phyloP scores from a whole-genome alignment of 2,329 filamentous ascomycete species.

The Apiospora saccharicola region DNA sequence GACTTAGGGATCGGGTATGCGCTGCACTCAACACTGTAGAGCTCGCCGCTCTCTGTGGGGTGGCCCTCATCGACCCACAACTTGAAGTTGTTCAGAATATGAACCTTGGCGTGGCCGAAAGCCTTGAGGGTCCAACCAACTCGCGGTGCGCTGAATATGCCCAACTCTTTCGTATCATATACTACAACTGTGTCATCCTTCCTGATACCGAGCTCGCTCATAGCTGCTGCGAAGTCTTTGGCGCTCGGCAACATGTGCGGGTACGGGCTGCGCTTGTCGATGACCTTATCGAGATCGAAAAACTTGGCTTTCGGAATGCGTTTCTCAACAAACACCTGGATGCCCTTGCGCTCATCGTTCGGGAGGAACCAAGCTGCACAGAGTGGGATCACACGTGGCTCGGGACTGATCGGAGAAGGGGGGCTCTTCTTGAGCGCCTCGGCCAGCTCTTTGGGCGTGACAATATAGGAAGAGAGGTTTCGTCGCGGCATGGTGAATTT shows the following conservation, averaged over 20 bases:
- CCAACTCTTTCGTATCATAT: slow-evolving; percentile 89
- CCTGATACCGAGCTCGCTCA: slow-evolving; percentile 87
- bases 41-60: slow-evolving; percentile 81
- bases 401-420: slow-evolving; percentile 78
- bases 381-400: slow-evolving; percentile 84
- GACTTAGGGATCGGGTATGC: slow-evolving; percentile 70
- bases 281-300: slow-evolving; percentile 93
- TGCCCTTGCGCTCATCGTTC: slow-evolving; percentile 84
- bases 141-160: slow-evolving; percentile 92
- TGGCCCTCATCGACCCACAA: slow-evolving; percentile 87
- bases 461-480: slow-evolving; percentile 80
- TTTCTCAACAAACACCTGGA: slow-evolving; percentile 79
- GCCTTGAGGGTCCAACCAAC: slow-evolving; percentile 92
- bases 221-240: slow-evolving; percentile 82
- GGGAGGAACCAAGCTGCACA: slow-evolving; percentile 97
- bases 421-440: slow-evolving; percentile 85
- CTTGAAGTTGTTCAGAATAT: slow-evolving; percentile 94
- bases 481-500: slow-evolving; percentile 48
- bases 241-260: slow-evolving; percentile 94
- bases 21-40: slow-evolving; percentile 71
- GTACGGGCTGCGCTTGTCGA: slow-evolving; percentile 87
- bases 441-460: slow-evolving; percentile 83
- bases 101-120: slow-evolving; percentile 89
- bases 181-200: slow-evolving; percentile 91
- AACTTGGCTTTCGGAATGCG: slow-evolving; percentile 91